Evolutionary conservation across 1,284 basidiomycete species (phyloP), one percentile per base, ranked within the genome.

Genomic region (Fomitopsis schrenkii): DNA sequence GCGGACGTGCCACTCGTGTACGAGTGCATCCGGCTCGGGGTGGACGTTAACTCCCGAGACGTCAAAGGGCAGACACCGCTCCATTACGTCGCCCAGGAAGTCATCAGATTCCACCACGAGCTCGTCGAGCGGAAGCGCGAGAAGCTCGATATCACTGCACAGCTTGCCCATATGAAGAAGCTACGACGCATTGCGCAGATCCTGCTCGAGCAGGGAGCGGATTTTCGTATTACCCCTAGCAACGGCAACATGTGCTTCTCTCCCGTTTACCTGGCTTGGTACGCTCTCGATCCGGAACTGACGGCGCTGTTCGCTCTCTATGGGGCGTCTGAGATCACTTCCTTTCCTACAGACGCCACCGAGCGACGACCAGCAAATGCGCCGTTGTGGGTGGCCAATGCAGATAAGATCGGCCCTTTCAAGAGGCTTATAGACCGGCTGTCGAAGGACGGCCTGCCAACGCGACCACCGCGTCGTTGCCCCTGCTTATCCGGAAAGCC

Each of bases 401-500:
- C 22, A 9, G 45, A 19, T 1, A 46, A 46, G n/a, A 26, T n/a
- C 7, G 14, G 22, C 10, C 3, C 22, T 9, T 28, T 15, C 22
- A 46, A n/a, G 26, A 12, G 28, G 45, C 45, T 46, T 2, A 6
- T 28, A 10, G 45, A 3, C 19, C 50, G 30, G 35, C 17, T 38
- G 50, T 10, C 30, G 38, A 44, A n/a, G 28, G 33, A 50, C 26
- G 41, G 22, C 15, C 9, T 33, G 33, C n/a, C 58, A 35, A 19
- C 22, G 26, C 62, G 62, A 9, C 63, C 65, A 7, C 55, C 59
- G n/a, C 65, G 58, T 6, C 62, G 48, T 6, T 65, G 67, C 48
- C 66, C 67, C 5, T 68, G 67, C 60, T 67, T 57, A 48, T 68
- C 67, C 10, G 66, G 66, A 14, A 50, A 62, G 40, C 54, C 57